A percentile compares a stretch with the other conserved stretches of the same genome.
These are phyloP conservation scores for Candida peoriensis DNA, from an alignment of 805 yeast genomes.

Conservation along the genomic window DNA sequence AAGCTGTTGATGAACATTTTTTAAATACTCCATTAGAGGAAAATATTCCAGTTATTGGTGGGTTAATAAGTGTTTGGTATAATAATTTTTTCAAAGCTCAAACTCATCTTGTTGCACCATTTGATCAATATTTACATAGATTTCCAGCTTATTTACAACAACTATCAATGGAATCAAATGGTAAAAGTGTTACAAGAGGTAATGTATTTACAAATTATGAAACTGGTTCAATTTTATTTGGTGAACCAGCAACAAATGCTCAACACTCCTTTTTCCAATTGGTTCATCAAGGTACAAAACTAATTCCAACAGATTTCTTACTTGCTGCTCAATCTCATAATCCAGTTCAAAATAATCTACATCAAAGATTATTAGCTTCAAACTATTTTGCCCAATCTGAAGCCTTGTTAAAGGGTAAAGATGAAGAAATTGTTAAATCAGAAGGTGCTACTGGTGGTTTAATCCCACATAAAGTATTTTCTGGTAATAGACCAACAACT, in stretches of 20 bases:
- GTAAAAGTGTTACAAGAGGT: conserved; percentile 94
- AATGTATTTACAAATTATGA: conserved; percentile 89
- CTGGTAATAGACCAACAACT: conserved; percentile 99
- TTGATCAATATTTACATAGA: conserved; percentile 97
- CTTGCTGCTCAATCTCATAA: conserved; percentile 97
- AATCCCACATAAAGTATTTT: conserved; percentile 92
- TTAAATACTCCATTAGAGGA: conserved; percentile 75
- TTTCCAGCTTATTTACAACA: conserved; percentile 99
- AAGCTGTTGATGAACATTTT: conserved; percentile 94
- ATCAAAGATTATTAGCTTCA: conserved; percentile 98
- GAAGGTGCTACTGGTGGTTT: conserved; percentile 87
- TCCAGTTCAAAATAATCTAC: conserved; percentile 90
- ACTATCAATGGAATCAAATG: conserved; percentile 98
- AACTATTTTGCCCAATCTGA: conserved; percentile 98
- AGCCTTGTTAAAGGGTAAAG: conserved; percentile 95
- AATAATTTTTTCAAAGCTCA: conserved; percentile 98
- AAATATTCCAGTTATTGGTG: conserved; percentile 92
- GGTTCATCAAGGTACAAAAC: conserved; percentile 98
- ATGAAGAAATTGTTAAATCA: conserved; percentile 71
- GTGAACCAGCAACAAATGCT: conserved; percentile 98
- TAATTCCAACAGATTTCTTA: conserved; percentile 95
- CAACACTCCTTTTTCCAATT: conserved; percentile 99
- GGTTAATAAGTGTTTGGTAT: conserved; percentile 94
- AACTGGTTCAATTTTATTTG: conserved; percentile 92
- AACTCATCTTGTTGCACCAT: conserved; percentile 97